Evolutionary conservation across 2,329 filamentous ascomycete species (phyloP), one percentile per base, ranked within the genome.

Genomic region (Colletotrichum liriopes): DNA sequence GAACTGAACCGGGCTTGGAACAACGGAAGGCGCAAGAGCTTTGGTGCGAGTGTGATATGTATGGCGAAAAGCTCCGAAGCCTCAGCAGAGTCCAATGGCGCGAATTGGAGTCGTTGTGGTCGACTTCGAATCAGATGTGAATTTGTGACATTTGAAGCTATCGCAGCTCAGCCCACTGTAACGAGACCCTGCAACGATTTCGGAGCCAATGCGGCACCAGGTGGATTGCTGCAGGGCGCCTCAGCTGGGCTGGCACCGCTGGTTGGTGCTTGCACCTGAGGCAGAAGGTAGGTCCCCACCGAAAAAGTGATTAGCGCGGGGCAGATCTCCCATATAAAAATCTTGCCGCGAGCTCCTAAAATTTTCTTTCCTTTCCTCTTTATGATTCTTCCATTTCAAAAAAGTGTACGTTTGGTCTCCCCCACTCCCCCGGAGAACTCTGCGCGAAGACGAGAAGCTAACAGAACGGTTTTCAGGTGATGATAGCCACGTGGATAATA

Each of bases 331-430:
- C 73, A 77, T 80, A 83, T 84, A 84, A 86, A 84, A 78, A 75
- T 73, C 74, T 76, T 69, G 71, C 67, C 66, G 70, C 77, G 76
- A 78, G 78, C 78, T 79, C 80, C 65, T 73, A 76, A 77, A 73
- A 77, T 77, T 81, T 82, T 82, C 76, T 81, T 78, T 83, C 83
- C 84, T 85, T 83, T 88, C 88, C 87, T 84, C 85, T 87, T 91
- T 89, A 93, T 91, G 89, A 96, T 94, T 95, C 94, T 97, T 98
- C 95, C 95, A 94, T 94, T 95, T 98, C 97, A 97, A 97, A 93
- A 92, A 92, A 90, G 94, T 87, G 95, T 98, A 88, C 90, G 95
- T 70, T 65, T 70, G 66, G 18, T 91, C 68, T 55, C 66, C 71
- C 51, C 61, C 29, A 39, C 32, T 12, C 58, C 65, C 45, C 54